Evolutionary conservation across 2,329 filamentous ascomycete genomes (phyloP).

Genomic region (Fusarium agapanthi): DNA sequence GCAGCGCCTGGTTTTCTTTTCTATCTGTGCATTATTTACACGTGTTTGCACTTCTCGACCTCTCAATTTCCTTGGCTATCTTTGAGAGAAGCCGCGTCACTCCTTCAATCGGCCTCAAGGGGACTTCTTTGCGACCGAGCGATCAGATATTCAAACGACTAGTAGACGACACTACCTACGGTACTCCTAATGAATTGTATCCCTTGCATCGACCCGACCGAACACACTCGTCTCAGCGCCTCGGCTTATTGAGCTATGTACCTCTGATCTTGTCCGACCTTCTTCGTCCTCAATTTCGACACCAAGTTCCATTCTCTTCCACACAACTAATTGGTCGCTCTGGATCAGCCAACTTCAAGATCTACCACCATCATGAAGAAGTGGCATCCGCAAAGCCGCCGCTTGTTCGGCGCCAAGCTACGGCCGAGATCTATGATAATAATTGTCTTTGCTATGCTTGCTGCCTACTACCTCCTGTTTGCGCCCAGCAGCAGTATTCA

Average conservation of each 20-base stretch:
- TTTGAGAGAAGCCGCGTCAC: constrained; percentile 50
- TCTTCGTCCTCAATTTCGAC: constrained; percentile 10
- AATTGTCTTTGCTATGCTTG: constrained; percentile 50
- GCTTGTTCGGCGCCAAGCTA: constrained; percentile 47
- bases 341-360: neutral
- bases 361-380: constrained; percentile 44
- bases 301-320: neutral
- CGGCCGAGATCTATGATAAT: constrained; percentile 55
- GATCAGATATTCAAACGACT: constrained; percentile 1
- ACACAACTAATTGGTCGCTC: constrained; percentile 5
- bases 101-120: constrained; percentile 38
- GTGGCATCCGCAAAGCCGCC: constrained; percentile 44
- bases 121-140: constrained; percentile 6
- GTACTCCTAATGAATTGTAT: constrained; percentile 19
- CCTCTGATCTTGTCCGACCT: constrained; percentile 22
- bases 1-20: constrained; percentile 13
- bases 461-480: constrained; percentile 56
- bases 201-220: constrained; percentile 16
- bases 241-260: constrained; percentile 25
- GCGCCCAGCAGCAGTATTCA: constrained; percentile 46
- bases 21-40: constrained; percentile 3
- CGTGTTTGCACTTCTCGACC: constrained; percentile 3
- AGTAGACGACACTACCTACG: neutral
- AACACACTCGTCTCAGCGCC: constrained; percentile 1
- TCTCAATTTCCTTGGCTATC: constrained; percentile 39